Base-by-base conservation (phyloP, 352 stramenopile species). In the Saprolegnia diclina region DNA sequence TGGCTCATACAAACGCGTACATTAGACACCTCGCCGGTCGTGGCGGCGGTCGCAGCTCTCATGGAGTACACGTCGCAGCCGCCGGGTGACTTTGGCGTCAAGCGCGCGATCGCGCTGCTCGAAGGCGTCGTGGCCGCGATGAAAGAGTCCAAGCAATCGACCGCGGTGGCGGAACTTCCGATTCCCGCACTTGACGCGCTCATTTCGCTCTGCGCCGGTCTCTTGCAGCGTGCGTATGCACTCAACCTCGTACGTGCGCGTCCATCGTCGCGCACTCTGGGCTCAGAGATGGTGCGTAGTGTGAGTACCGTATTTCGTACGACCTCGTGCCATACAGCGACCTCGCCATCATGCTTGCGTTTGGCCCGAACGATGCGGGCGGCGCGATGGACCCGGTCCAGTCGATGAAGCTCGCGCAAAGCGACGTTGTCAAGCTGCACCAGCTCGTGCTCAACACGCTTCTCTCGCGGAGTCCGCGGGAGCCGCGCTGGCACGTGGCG, bases 261-360 rank as follows among this genome's bases (percentile, higher is more conserved):
- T 24, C 16, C 4, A n/a, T 67, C 19, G 22, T 52, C 13, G 19
- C 50, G 13, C 24, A 35, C 19, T 14, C 14, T 21, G 24, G 13
- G 35, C 7, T 48, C 42, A 48, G 1, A 48, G 42, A 14, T 4
- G 3, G 3, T 59, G 19, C 9, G 38, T 69, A 69, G 63, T 89
- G 83, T 67, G 83, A 91, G 62, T 89, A 90, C 50, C 86, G 84
- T 64, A 77, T 91, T 37, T 87, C 83, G 44, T 94, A 91, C 40
- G 86, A 92, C 65, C 72, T 94, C 53, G 90, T 77, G 59, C 86
- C 86, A 7, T 94, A 92, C 61, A 84, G 86, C 3, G 86, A 94
- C 44, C 56, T 94, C 52, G 86, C 86, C 29, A 79, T 92, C 48
- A 69, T 92, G 35, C 75, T 88, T 32, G 86, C 82, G 5, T 92